Evolutionary conservation across 2,329 filamentous ascomycete genomes (phyloP).

Genomic region (Hypoxylon sp.): DNA sequence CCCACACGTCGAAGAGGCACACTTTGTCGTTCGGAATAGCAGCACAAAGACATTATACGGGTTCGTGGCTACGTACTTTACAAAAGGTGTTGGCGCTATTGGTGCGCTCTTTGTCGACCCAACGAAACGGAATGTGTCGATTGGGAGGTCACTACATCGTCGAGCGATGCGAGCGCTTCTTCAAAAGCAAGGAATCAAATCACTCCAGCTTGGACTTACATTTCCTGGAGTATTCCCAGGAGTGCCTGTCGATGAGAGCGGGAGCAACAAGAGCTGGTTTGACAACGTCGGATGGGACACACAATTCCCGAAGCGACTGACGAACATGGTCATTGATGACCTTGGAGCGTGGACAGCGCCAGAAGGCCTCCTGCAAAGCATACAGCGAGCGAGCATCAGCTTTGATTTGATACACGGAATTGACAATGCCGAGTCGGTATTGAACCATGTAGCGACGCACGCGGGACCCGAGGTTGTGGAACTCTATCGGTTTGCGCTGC

Average conservation of each 20-base stretch:
- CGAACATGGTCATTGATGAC: conserved; percentile 80
- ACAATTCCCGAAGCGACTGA: conserved; percentile 68
- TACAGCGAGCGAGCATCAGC: conserved; percentile 79
- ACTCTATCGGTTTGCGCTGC: conserved; percentile 82
- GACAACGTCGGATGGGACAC: conserved; percentile 90
- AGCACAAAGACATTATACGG: conserved; percentile 92
- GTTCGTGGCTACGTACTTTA: conserved; percentile 90
- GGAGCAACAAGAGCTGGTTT: conserved; percentile 80
- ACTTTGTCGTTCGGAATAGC: conserved; percentile 94
- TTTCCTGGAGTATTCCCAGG: conserved; percentile 90
- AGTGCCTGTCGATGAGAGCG: conserved; percentile 74
- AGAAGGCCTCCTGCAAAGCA: conserved; percentile 80
- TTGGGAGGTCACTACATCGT: conserved; percentile 90
- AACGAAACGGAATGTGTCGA: conserved; percentile 85
- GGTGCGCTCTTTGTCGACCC: conserved; percentile 93
- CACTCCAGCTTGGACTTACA: conserved; percentile 84
- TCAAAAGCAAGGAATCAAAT: conserved; percentile 79
- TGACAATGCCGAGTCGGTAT: conserved; percentile 80
- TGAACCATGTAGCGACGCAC: conserved; percentile 80
- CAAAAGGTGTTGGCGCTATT: conserved; percentile 79
- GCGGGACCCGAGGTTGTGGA: conserved; percentile 84
- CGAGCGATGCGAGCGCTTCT: conserved; percentile 82
- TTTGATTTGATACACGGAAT: conserved; percentile 88
- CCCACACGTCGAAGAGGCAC: conserved; percentile 80
- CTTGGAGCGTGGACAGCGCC: conserved; percentile 81